These are phyloP conservation scores for Hymenotorrendiella dingleyae DNA, from an alignment of 2,329 filamentous ascomycete genomes.

Conservation along the genomic window DNA sequence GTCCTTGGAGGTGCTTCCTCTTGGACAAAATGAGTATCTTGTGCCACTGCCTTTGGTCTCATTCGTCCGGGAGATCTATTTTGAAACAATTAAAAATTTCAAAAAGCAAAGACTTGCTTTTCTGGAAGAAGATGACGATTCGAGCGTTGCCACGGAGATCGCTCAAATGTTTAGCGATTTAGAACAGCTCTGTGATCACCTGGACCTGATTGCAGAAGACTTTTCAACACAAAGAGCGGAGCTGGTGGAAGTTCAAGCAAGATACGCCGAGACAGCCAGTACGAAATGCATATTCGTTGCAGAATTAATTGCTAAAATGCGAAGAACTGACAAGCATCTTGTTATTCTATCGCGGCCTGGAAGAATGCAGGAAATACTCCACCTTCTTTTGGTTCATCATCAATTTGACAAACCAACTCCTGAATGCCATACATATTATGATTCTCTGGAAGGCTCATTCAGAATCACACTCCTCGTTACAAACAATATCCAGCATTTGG, in stretches of 20 bases:
- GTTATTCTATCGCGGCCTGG: conserved; percentile 48
- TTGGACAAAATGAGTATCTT: conserved; percentile 38
- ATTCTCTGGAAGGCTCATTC: conserved; percentile 15
- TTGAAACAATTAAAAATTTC: conserved; percentile 41
- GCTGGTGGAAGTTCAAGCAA: conserved; percentile 39
- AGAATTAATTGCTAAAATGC: conserved; percentile 45
- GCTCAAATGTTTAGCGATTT: conserved; percentile 46
- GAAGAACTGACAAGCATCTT: conserved; percentile 40
- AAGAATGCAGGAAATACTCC: conserved; percentile 46
- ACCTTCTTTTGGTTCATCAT: conserved; percentile 40
- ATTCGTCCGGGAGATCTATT: conserved; percentile 46
- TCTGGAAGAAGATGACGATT: conserved; percentile 38
- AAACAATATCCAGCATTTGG: conserved; percentile 6
- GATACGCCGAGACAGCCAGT: conserved; percentile 50
- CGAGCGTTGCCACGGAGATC: conserved; percentile 39
- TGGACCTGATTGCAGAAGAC: conserved; percentile 44
- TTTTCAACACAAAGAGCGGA: conserved; percentile 33
- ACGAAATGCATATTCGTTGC: conserved; percentile 55
- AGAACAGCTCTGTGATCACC: conserved; percentile 51
- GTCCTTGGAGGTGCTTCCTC: conserved; percentile 12
- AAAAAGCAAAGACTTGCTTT: conserved; percentile 42
- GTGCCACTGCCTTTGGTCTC: conserved; percentile 53
- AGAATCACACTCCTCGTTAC: conserved; percentile 23
- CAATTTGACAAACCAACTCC: conserved; percentile 30
- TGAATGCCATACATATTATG: conserved; percentile 25